Evolutionary conservation across 768 basidiomycete species (phyloP), one percentile per base, ranked within the genome.

Genomic region (Fistulinella prunicolor): DNA sequence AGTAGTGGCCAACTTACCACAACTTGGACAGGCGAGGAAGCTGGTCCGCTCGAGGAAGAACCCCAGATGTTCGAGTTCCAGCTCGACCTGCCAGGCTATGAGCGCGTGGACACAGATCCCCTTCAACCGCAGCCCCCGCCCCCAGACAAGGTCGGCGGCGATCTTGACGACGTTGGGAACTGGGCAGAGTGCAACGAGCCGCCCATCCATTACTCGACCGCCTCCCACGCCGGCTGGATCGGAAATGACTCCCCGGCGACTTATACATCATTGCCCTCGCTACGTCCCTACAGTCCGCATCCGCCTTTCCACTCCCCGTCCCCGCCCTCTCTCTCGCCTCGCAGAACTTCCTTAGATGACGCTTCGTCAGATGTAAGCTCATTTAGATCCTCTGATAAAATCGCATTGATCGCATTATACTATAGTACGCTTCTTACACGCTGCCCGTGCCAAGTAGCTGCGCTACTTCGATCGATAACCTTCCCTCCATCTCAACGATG

Each of bases 1-100:
- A 74, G 72, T 24, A 60, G 64, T 3, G 69, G 73, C 32, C 73
- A 73, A 39, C 71, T 73, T 4, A 50, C 66, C 3, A 65, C 71
- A 6, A 67, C 73, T 8, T 78, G 75, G 74, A 69, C 66, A 9
- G 71, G 73, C 46, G 74, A 76, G 44, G 77, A 80, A 44, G 76
- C 82, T 5, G 76, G 77, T 1, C 80, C 86, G 0, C 70, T 86
- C 42, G 78, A 79, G 1, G 72, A 83, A 50, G 77, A 80, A 46
- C 85, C 85, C 6, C 57, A 76, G 36, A 69, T 82, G 41, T 78
- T 85, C 55, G 83, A 86, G 61, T 88, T 85, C 59, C 84, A 86
- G 64, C 70, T 84, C 38, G 72, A 68, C 46, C 19, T 72, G 40
- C 66, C 56, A 0, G 67, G 56, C 17, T 60, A 55, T 45, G 67